Base-by-base conservation (phyloP, 2,329 filamentous ascomycete genomes). In the Xylariomycetidae sp. region DNA sequence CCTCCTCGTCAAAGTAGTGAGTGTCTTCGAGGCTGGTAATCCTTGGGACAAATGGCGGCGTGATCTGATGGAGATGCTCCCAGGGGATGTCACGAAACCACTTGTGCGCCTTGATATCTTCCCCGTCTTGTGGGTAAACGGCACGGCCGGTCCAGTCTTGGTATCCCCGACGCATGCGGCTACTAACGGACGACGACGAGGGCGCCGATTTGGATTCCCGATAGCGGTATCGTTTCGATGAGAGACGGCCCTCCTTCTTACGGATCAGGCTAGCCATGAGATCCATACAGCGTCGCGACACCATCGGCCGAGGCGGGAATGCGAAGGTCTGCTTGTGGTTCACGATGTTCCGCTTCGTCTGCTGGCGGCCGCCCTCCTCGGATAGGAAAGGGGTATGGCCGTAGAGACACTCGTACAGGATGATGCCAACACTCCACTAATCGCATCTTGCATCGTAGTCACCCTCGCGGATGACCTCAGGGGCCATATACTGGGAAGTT, bases 401-500 rank as follows among this genome's bases (percentile, higher is more conserved):
- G 56, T 92, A 97, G 2, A 97, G 68, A 51, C 90, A 96, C 71
- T 97, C 90, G 53, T 87, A 97, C 36, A 97, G 63, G 53, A 97
- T 96, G 54, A 97, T 80, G 33, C 88, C 90, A 48, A 97, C 77
- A 62, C 89, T 96, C 90, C 86, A 97, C 88, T 77, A 97, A 62
- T 97, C 90, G 62, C 90, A 97, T 53, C 90, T 75, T 18, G 86
- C 90, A 61, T 97, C 92, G 58, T 97, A 97, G 23, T 73, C 65
- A 30, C 88, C 75, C 17, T 89, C 87, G 45, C 75, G 70, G 37
- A 96, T 82, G 13, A 97, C 86, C 64, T 97, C 92, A 2, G 90
- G 90, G 1, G 92, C 90, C 92, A 96, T 97, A 65, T 97, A 97
- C 56, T 96, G 90, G 56, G 88, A 95, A 3, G 92, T 97, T 3